Conservation (phyloP, 768 basidiomycete species). For the Naematelia encephala region DNA sequence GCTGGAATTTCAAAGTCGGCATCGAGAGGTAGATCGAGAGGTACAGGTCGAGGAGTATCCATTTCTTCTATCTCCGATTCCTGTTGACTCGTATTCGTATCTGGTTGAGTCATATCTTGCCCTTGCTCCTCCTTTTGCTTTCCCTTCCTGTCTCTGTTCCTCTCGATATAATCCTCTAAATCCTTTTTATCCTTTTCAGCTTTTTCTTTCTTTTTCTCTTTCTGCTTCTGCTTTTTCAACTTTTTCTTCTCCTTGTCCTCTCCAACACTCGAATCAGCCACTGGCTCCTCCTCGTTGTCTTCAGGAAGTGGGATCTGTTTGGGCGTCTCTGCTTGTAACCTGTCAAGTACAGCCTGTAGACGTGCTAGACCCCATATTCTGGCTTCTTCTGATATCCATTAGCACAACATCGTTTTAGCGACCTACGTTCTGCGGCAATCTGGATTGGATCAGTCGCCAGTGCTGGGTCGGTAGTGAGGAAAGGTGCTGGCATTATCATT, state of each 20-base stretch:
- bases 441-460: background rate
- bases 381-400: background rate
- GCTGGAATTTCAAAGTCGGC: background rate
- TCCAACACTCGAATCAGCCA: background rate
- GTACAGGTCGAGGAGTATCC: background rate
- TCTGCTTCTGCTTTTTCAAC: background rate
- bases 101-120: no score
- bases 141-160: background rate
- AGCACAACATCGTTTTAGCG: background rate
- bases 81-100: no score
- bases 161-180: background rate
- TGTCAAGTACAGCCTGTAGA: background rate
- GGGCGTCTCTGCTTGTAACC: background rate
- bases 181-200: background rate
- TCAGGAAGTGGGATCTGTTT: background rate
- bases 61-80: background rate
- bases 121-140: no score
- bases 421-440: background rate
- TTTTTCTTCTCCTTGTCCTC: background rate
- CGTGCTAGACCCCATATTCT: background rate
- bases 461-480: background rate
- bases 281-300: background rate
- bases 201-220: background rate
- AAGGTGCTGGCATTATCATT: background rate
- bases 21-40: background rate